Evolutionary conservation across 768 basidiomycete genomes (phyloP).

Genomic region (Mycena belliarum): DNA sequence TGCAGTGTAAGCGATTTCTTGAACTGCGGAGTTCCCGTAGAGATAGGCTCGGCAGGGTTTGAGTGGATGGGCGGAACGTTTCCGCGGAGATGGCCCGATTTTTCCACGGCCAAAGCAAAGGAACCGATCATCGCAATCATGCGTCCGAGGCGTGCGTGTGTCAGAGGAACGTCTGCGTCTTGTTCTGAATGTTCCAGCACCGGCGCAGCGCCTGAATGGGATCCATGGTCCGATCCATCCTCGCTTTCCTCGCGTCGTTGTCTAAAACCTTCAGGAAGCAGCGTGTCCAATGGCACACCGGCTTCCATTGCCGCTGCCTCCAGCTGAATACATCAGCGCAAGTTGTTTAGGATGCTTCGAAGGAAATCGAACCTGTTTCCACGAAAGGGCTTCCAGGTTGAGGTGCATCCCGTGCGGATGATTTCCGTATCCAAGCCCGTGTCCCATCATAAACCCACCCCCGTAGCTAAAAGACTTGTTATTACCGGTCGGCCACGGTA

Average conservation of each 20-base stretch:
- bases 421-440: constrained; percentile 17
- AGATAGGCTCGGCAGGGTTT: neutral
- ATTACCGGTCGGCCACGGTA: constrained; percentile 20
- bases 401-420: constrained; percentile 55
- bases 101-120: constrained; percentile 46
- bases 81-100: constrained; percentile 21
- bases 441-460: constrained; percentile 19
- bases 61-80: neutral
- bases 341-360: neutral
- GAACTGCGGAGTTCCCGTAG: neutral
- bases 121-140: constrained; percentile 59
- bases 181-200: neutral
- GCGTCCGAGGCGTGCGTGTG: constrained; percentile 56
- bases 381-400: constrained; percentile 61
- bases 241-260: constrained; percentile 18
- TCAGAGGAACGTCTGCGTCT: constrained; percentile 37
- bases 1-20: constrained; percentile 27
- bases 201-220: neutral
- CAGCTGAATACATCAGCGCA: constrained; percentile 27
- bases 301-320: constrained; percentile 69
- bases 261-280: constrained; percentile 45
- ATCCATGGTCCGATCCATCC: neutral
- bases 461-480: constrained; percentile 11
- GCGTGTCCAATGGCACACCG: constrained; percentile 55
- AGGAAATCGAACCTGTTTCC: constrained; percentile 33